These are phyloP conservation scores for Kodamaea ohmeri DNA, from an alignment of 1,139 yeast genomes.

Conservation along the genomic window DNA sequence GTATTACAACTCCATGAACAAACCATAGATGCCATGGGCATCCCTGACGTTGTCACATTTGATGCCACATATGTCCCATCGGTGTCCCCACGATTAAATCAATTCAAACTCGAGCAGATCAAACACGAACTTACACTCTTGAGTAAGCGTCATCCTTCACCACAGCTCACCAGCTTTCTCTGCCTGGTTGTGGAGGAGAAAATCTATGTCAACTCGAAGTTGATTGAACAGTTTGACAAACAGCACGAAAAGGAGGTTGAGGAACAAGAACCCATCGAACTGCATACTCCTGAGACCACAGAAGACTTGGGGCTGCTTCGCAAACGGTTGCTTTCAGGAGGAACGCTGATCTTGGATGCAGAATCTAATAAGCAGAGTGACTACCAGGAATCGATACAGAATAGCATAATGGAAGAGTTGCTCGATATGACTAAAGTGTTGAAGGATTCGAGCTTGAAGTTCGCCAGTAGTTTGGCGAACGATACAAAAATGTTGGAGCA, in stretches of 20 bases:
- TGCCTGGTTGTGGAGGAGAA: slow-evolving; percentile 24
- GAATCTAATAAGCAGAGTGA: slow-evolving; percentile 22
- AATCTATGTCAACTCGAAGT: slow-evolving; percentile 19
- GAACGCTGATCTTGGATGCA: slow-evolving; percentile 18
- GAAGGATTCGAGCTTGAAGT: slow-evolving; percentile 35
- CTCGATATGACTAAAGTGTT: slow-evolving; percentile 35
- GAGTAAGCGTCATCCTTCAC: slow-evolving; percentile 5
- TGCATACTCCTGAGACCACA: slow-evolving; percentile 6
- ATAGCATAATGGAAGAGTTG: slow-evolving; percentile 39
- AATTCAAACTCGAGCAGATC: slow-evolving; percentile 22
- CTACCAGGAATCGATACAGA: slow-evolving; percentile 46
- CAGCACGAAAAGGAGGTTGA: slow-evolving; percentile 8
- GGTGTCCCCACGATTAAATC: slow-evolving; percentile 25
- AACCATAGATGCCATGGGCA: slow-evolving; percentile 9
- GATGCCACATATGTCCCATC: slow-evolving; percentile 8
- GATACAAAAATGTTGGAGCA: slow-evolving; percentile 36
- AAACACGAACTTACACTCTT: slow-evolving; percentile 13
- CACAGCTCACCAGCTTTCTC: slow-evolving; percentile 7
- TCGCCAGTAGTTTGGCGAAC: slow-evolving; percentile 33
- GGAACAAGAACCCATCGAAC: slow-evolving; percentile 8
- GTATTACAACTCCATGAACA: slow-evolving; percentile 1
- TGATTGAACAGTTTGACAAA: slow-evolving; percentile 16
- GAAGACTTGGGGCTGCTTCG: slow-evolving; percentile 26
- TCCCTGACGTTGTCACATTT: slow-evolving; percentile 11
- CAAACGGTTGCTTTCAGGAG: slow-evolving; percentile 28